Percentiles rank a stretch among this genome's conserved stretches.
phyloP scores from a whole-genome alignment of 2,329 filamentous ascomycete genomes.

The Botrytis squamosa region DNA sequence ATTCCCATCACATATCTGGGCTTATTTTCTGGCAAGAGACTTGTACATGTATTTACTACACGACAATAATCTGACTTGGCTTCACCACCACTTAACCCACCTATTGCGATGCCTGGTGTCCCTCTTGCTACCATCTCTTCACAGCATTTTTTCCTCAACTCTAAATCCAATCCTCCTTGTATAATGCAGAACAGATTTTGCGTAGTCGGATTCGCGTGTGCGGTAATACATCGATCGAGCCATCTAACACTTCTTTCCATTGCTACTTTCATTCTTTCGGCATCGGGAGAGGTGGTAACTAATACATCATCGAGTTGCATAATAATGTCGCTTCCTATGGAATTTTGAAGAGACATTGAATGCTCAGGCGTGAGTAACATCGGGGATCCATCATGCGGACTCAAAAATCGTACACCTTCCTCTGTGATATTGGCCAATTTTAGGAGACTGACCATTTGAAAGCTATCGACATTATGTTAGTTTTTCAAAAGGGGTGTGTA shows the following conservation, averaged over 20 bases:
- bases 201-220: constrained; percentile 75
- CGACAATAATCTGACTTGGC: constrained; percentile 90
- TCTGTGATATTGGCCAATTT: constrained; percentile 93
- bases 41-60: constrained; percentile 84
- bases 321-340: constrained; percentile 96
- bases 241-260: constrained; percentile 94
- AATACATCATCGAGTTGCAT: constrained; percentile 99
- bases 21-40: constrained; percentile 80
- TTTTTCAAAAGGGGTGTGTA: not conserved
- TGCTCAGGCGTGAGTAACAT: constrained; percentile 98
- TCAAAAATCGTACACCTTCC: constrained; percentile 90
- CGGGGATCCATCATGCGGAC: constrained; percentile 88
- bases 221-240: constrained; percentile 91
- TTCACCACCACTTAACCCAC: constrained; percentile 90
- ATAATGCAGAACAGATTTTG: constrained; percentile 99
- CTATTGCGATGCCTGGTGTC: constrained; percentile 95
- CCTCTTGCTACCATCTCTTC: constrained; percentile 82
- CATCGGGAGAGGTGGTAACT: constrained; percentile 90
- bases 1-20: constrained; percentile 99
- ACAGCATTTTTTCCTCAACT: constrained; percentile 81
- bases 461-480: constrained; percentile 54
- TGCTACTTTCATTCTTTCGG: constrained; percentile 83
- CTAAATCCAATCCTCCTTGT: constrained; percentile 87
- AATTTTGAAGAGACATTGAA: constrained; percentile 93
- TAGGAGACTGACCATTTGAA: constrained; percentile 97